phyloP scores from a whole-genome alignment of 306 rosid species.

The Acacia crassicarpa region DNA sequence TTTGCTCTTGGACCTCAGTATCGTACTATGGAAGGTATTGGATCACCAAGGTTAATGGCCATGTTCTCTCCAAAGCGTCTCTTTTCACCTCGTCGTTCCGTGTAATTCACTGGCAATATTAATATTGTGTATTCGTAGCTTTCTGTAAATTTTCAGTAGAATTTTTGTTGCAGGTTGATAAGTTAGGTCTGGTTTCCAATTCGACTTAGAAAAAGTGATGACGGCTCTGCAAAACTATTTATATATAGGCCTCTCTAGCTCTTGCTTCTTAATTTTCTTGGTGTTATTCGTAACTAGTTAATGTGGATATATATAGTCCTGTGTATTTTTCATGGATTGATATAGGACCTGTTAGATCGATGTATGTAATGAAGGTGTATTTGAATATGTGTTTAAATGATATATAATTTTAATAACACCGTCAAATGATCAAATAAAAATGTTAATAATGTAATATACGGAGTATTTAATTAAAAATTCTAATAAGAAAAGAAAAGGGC shows the following conservation, averaged over 20 bases:
- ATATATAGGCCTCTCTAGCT: not conserved
- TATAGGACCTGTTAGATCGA: not conserved
- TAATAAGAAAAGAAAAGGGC: no score
- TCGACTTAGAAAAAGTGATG: not conserved
- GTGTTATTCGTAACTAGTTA: no score
- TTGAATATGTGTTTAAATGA: not conserved
- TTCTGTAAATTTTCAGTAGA: not conserved
- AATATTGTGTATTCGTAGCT: not conserved
- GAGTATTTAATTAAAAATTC: no score
- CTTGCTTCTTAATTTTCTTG: no score
- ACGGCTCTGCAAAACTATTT: not conserved
- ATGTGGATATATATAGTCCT: not conserved
- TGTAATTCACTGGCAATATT: conserved; percentile 32
- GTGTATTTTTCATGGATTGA: conserved; percentile 2
- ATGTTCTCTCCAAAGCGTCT: conserved; percentile 84
- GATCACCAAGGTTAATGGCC: conserved; percentile 65
- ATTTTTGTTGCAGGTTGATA: not conserved
- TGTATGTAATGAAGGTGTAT: not conserved
- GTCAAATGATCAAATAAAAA: no score
- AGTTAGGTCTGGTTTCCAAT: not conserved
- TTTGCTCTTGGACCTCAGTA: conserved; percentile 47
- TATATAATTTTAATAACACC: no score
- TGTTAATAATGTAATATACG: no score
- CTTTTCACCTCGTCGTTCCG: conserved; percentile 61
- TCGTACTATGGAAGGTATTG: conserved; percentile 60